Evolutionary conservation across 1,284 basidiomycete species (phyloP), one percentile per base, ranked within the genome.

Genomic region (Psilocybe mexicana): DNA sequence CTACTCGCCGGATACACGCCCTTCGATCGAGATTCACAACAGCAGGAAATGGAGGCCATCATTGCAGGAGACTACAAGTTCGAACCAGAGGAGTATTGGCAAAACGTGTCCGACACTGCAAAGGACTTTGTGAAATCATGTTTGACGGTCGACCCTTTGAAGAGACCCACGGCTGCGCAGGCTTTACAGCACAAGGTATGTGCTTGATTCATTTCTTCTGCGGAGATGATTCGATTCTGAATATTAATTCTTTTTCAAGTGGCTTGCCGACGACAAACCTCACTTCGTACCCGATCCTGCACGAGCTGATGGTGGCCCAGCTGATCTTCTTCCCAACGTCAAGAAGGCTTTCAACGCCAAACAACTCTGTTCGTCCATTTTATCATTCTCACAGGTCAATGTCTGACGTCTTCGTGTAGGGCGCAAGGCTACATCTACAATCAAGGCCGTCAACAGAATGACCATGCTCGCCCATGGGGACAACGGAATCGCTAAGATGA

Each of bases 1-100:
- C 79, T 97, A 4, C 87, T 97, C 52, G 94, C 93, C 52, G 94
- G 94, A 6, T 96, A 96, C 77, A 97, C 94, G 1, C 94, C 94
- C 0, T 96, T 96, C 72, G 95, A 98, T 73, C 86, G 93, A 43
- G 94, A 97, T 61, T 87, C 82, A 5, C 93, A 93, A 69, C 88
- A 88, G 68, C 83, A 86, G 63, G 93, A 95, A 74, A 94, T 93
- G 91, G 88, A 95, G 69, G 95, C 95, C 14, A 97, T 97, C 78
- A 87, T 94, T 59, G 84, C 84, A 1, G 95, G 94, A 23, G 92
- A 96, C 74, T 97, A 93, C 78, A 88, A 87, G 70, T 97, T 96
- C 69, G 93, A 94, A 73, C 94, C 94, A 6, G 80, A 76, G 59
- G 92, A 95, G 70, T 95, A 95, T 75, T 96, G 94, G 94, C 79